Percentiles rank a stretch among this genome's conserved stretches.
phyloP scores from a whole-genome alignment of 2,329 filamentous ascomycete species.

The Leptographium galeiforme region DNA sequence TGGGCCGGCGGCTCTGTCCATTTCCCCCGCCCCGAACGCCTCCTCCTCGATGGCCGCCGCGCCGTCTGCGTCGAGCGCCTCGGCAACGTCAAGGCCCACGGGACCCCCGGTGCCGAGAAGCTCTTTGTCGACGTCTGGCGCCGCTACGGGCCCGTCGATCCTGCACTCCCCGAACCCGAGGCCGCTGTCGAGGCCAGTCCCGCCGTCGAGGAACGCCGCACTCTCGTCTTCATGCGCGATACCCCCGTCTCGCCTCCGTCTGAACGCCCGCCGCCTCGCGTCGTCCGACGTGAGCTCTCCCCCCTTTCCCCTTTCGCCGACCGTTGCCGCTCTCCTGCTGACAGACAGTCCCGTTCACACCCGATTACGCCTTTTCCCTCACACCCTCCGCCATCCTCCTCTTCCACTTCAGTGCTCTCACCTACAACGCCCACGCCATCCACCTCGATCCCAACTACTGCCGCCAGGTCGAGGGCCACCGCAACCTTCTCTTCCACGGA shows the following conservation, averaged over 20 bases:
- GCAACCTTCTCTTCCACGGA: slow-evolving; percentile 70
- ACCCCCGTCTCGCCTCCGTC: background rate
- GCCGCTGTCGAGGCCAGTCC: slow-evolving; percentile 7
- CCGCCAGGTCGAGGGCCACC: slow-evolving; percentile 58
- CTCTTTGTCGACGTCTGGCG: slow-evolving; percentile 39
- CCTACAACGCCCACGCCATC: slow-evolving; percentile 84
- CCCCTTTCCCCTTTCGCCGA: background rate
- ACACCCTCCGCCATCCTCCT: slow-evolving; percentile 58
- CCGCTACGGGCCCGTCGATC: slow-evolving; percentile 7
- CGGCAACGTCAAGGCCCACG: slow-evolving; percentile 10
- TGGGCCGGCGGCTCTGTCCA: slow-evolving; percentile 73
- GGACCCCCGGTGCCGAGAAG: slow-evolving; percentile 23
- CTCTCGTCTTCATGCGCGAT: slow-evolving; percentile 38
- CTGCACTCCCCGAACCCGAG: background rate
- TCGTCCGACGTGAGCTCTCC: slow-evolving; percentile 14
- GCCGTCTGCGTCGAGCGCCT: slow-evolving; percentile 31
- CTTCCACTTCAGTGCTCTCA: slow-evolving; percentile 82
- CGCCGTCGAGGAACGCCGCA: slow-evolving; percentile 33
- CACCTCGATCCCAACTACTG: slow-evolving; percentile 68
- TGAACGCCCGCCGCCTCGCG: background rate
- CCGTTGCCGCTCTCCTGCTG: background rate
- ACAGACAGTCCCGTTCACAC: slow-evolving; percentile 19
- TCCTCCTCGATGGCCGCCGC: slow-evolving; percentile 25
- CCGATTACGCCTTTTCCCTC: slow-evolving; percentile 35
- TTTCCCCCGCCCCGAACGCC: background rate